phyloP scores from a whole-genome alignment of 2,329 filamentous ascomycete species.

The Proliferodiscus dingleyae region DNA sequence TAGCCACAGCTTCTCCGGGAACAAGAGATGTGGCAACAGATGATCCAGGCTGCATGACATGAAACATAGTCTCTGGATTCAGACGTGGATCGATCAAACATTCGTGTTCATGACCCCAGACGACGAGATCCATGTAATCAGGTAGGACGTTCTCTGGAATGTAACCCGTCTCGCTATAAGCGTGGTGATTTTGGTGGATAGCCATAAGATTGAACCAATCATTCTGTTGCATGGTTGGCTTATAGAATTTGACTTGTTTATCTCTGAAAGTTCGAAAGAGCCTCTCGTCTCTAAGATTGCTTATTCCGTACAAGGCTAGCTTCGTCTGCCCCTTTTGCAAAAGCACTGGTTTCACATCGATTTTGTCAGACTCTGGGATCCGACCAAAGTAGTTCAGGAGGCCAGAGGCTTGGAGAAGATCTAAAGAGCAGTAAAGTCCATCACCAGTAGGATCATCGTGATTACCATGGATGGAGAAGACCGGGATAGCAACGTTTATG shows the following conservation, averaged over 20 bases:
- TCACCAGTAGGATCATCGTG: conserved; percentile 98
- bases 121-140: conserved; percentile 81
- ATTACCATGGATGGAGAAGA: conserved; percentile 98
- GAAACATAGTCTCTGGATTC: conserved; percentile 85
- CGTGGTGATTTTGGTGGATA: conserved; percentile 94
- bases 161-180: conserved; percentile 88
- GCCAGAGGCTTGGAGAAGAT: conserved; percentile 85
- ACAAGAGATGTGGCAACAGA: conserved; percentile 92
- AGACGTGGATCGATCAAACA: conserved; percentile 79
- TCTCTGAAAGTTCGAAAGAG: conserved; percentile 92
- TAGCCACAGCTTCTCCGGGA: conserved; percentile 82
- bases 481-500: conserved; percentile 94
- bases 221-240: conserved; percentile 69
- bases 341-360: conserved; percentile 84
- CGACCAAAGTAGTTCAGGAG: conserved; percentile 95
- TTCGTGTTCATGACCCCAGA: conserved; percentile 98
- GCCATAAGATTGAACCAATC: conserved; percentile 97
- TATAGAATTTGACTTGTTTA: conserved; percentile 89
- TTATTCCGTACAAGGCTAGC: conserved; percentile 86
- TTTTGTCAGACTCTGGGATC: conserved; percentile 87
- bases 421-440: conserved; percentile 84
- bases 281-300: conserved; percentile 92
- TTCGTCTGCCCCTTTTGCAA: conserved; percentile 93
- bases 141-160: conserved; percentile 90
- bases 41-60: conserved; percentile 96